Conservation (phyloP, 2,329 filamentous ascomycete genomes). For the Cercospora sojina region DNA sequence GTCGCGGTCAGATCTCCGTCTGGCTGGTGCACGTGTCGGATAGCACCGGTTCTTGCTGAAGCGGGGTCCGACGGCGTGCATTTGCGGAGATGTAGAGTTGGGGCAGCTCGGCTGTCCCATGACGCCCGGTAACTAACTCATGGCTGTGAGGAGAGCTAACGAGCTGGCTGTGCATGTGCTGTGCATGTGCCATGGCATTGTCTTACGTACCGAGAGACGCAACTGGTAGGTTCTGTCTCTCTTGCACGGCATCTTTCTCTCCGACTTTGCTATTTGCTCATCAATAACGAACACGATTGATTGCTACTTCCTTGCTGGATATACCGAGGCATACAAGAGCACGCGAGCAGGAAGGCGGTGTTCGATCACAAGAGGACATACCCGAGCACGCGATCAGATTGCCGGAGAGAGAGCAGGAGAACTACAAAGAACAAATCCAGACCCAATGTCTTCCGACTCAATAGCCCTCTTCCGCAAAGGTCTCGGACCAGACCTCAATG, state of each 20-base stretch:
- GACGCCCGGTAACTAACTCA: no score
- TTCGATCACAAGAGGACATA: neutral
- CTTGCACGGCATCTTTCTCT: neutral
- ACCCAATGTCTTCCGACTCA: constrained; percentile 46
- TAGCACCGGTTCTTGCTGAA: neutral
- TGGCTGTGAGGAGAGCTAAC: neutral
- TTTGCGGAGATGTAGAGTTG: neutral
- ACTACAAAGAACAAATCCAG: neutral
- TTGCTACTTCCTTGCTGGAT: neutral
- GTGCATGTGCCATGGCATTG: neutral
- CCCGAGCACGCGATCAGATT: neutral
- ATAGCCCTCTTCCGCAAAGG: constrained; percentile 50
- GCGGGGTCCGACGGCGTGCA: neutral
- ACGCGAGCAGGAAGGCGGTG: neutral
- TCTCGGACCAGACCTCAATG: constrained; percentile 51
- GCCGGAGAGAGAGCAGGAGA: neutral
- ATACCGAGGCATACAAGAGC: neutral
- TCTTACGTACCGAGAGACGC: neutral
- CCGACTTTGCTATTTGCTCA: neutral
- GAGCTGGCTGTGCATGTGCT: neutral
- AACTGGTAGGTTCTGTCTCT: neutral
- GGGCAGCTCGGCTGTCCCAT: neutral
- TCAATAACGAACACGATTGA: neutral
- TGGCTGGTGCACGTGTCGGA: neutral
- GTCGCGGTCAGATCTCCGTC: neutral